Evolutionary conservation across 345 rosid species (phyloP), one percentile per base, ranked within the genome.

Genomic region (Triadica sebifera): DNA sequence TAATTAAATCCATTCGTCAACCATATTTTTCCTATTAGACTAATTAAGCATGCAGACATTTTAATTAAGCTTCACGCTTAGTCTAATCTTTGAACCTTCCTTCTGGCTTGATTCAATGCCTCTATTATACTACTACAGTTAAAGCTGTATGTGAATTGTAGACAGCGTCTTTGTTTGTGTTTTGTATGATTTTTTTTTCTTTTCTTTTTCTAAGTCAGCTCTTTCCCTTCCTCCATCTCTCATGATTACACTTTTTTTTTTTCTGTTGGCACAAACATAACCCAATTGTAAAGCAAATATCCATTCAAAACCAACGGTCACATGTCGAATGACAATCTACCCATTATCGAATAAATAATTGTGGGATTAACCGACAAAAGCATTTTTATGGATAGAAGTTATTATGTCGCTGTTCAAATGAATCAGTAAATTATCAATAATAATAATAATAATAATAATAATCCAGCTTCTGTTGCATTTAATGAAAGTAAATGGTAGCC

Each of bases 241-340:
- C 55, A 62, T 76, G 19, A 67, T 67, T 59, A 24, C 67, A 57
- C 78, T 49, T 75, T 68, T n/a, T 47, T 74, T 47, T 66, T 75
- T 49, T 38, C 49, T 60, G 69, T 25, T 64, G 66, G 38, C 52
- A 60, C 58, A 20, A 34, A 68, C 57, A 47, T 34, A 56, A 46
- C 71, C 56, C 72, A 67, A 24, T 24, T 13, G 53, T 6, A 58
- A 52, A 75, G 34, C 55, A 51, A 69, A 69, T 52, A 45, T 75
- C 64, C 73, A 52, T 79, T 76, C 72, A 46, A 71, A 74, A 73
- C 74, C 45, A 75, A 68, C 75, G 70, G 78, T 75, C 79, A 55
- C 66, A 71, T 70, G 52, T 69, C 62, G 24, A 68, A 63, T 51
- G 49, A 74, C 76, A 70, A 49, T 37, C 19, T n/a, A 38, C 47